These are phyloP conservation scores for Blepharisma undulans DNA, from an alignment of 169 alveolate genomes.

Conservation along the genomic window DNA sequence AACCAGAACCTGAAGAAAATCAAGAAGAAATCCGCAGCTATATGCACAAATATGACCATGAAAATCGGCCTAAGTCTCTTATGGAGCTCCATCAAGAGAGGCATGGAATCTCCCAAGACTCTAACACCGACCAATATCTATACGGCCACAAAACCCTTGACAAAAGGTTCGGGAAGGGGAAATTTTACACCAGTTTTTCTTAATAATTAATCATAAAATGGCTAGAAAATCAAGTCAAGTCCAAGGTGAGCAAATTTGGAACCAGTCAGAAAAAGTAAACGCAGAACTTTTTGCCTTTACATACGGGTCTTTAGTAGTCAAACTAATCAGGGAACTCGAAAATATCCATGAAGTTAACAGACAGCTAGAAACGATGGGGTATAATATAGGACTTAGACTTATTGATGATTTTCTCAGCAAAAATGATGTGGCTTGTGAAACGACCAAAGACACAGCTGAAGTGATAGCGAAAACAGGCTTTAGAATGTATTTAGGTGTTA, in stretches of 20 bases:
- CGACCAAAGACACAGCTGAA: slow-evolving; percentile 72
- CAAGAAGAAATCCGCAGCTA: neutral
- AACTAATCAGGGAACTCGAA: slow-evolving; percentile 89
- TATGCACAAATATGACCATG: neutral
- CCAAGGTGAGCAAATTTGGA: slow-evolving; percentile 31
- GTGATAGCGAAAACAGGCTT: slow-evolving; percentile 82
- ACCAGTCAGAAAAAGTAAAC: slow-evolving; percentile 64
- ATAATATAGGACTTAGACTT: slow-evolving; percentile 90
- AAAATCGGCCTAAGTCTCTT: slow-evolving; percentile 1
- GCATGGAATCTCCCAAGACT: neutral
- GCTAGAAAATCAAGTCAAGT: slow-evolving; percentile 11
- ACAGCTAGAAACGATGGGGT: slow-evolving; percentile 88
- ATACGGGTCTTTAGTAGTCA: slow-evolving; percentile 90
- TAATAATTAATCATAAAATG: neutral
- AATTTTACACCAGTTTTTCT: neutral
- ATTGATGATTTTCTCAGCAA: slow-evolving; percentile 92
- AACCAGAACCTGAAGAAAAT: neutral
- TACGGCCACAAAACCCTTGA: slow-evolving; percentile 4
- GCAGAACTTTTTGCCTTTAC: slow-evolving; percentile 89
- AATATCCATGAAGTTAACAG: slow-evolving; percentile 91
- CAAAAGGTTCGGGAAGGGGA: neutral
- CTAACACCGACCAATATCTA: neutral
- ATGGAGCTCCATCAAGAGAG: slow-evolving; percentile 25
- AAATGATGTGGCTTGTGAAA: slow-evolving; percentile 78
- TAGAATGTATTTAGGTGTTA: slow-evolving; percentile 85